phyloP scores from a whole-genome alignment of 2,329 filamentous ascomycete genomes.

The Annulohypoxylon truncatum region DNA sequence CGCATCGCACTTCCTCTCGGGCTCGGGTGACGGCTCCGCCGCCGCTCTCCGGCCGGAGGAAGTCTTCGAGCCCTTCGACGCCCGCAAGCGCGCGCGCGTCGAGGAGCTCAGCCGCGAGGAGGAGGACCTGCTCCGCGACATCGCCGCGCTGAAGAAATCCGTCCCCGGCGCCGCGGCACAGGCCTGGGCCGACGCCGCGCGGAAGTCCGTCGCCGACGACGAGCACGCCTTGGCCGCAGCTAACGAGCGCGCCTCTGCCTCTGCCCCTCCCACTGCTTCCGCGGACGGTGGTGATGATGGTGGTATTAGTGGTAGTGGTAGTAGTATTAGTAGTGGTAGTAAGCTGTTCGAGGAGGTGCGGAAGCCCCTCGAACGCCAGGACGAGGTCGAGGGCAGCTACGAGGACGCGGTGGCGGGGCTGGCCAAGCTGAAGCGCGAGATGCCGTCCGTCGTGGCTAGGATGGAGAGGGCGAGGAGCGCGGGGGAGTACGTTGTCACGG shows the following conservation, averaged over 20 bases:
- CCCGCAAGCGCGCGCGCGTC: slow-evolving; percentile 67
- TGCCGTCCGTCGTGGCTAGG: slow-evolving; percentile 71
- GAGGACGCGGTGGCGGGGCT: slow-evolving; percentile 62
- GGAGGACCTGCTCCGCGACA: slow-evolving; percentile 72
- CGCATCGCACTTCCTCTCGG: slow-evolving; percentile 54
- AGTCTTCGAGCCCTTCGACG: slow-evolving; percentile 70
- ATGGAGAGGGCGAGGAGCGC: slow-evolving; percentile 73
- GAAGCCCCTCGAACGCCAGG: slow-evolving; percentile 58
- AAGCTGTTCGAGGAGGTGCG: slow-evolving; percentile 34
- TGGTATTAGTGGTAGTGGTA: slow-evolving; percentile 9
- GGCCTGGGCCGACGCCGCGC: slow-evolving; percentile 57
- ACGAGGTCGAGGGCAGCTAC: slow-evolving; percentile 60
- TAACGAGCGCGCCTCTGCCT: slow-evolving; percentile 34
- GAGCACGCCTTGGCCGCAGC: slow-evolving; percentile 56
- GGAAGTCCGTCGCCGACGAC: slow-evolving; percentile 58
- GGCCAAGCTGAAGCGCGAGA: slow-evolving; percentile 65
- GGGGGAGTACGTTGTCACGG: slow-evolving; percentile 67
- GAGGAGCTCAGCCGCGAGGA: slow-evolving; percentile 71
- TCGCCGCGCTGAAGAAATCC: slow-evolving; percentile 68
- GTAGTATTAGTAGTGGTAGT: neutral
- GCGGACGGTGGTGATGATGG: slow-evolving; percentile 23
- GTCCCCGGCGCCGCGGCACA: slow-evolving; percentile 62
- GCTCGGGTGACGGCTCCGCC: slow-evolving; percentile 18
- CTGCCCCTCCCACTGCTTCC: neutral
- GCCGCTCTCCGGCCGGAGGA: slow-evolving; percentile 51